Evolutionary conservation across 306 rosid species (phyloP).

Genomic region (Cucurbita argyrosperma): DNA sequence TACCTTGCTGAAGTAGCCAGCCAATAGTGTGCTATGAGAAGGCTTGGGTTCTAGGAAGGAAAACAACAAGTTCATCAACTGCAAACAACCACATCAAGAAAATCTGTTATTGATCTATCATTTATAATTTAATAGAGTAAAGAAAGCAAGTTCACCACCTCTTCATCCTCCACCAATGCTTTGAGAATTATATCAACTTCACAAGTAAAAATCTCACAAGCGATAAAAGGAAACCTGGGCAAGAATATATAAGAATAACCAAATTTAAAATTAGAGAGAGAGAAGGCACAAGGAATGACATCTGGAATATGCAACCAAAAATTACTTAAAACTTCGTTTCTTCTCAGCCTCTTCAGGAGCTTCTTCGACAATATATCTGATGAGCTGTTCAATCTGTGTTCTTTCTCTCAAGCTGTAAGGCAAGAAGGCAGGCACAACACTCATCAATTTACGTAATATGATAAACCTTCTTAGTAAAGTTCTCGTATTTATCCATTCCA

Average conservation of each 20-base stretch:
- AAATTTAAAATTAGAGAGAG: conserved; percentile 15
- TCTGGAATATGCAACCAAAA: conserved; percentile 11
- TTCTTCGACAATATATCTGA: conserved; percentile 77
- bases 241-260: conserved; percentile 12
- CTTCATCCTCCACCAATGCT: conserved; percentile 87
- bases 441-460: background rate
- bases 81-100: conserved; percentile 24
- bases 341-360: conserved; percentile 86
- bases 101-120: conserved; percentile 16
- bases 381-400: conserved; percentile 69
- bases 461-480: background rate
- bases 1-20: conserved; percentile 99
- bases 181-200: conserved; percentile 90
- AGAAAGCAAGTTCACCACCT: conserved; percentile 34
- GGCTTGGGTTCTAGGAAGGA: conserved; percentile 77
- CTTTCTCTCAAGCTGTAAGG: conserved; percentile 68
- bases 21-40: conserved; percentile 69
- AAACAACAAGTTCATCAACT: conserved; percentile 83
- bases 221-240: conserved; percentile 87
- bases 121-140: conserved; percentile 1
- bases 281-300: conserved; percentile 2
- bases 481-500: background rate
- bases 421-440: conserved; percentile 8
- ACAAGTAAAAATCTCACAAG: conserved; percentile 93
- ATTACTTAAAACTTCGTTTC: conserved; percentile 79